Evolutionary conservation across 1,139 yeast genomes (phyloP).

Genomic region (Yamadazyma blattariae): DNA sequence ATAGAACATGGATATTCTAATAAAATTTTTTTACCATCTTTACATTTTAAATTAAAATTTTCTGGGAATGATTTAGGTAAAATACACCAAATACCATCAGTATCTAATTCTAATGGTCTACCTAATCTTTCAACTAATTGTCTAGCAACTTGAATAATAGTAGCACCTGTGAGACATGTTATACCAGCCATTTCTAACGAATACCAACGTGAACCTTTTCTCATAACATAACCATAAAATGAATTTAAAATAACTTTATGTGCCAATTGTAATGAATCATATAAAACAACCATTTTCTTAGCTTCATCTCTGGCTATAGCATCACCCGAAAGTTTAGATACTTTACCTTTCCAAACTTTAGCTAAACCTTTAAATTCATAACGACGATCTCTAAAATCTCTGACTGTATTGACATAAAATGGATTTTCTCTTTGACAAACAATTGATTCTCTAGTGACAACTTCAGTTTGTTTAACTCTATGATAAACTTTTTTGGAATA

Average conservation of each 20-base stretch:
- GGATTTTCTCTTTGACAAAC: conserved; percentile 98
- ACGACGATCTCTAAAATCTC: conserved; percentile 93
- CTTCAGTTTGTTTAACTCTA: conserved; percentile 76
- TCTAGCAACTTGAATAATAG: conserved; percentile 96
- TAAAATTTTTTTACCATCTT: conserved; percentile 73
- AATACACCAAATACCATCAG: conserved; percentile 99
- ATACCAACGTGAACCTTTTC: conserved; percentile 98
- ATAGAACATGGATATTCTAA: conserved; percentile 95
- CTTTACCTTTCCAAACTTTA: conserved; percentile 90
- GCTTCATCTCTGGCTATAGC: conserved; percentile 74
- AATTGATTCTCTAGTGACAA: conserved; percentile 86
- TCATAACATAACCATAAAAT: conserved; percentile 97
- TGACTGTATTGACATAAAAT: conserved; percentile 90
- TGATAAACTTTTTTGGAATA: conserved; percentile 85
- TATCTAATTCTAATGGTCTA: conserved; percentile 92
- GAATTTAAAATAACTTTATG: conserved; percentile 96
- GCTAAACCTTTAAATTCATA: conserved; percentile 94
- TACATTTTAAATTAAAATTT: conserved; percentile 65
- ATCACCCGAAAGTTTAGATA: conserved; percentile 55
- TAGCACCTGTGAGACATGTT: conserved; percentile 96
- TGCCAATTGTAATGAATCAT: conserved; percentile 93
- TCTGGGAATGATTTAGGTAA: conserved; percentile 93
- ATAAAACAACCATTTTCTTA: conserved; percentile 86
- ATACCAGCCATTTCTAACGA: conserved; percentile 99
- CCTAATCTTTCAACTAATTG: conserved; percentile 91